Percentiles rank a stretch among this genome's conserved stretches.
These are phyloP conservation scores for Filosporella fistucella DNA, from an alignment of 495 filamentous ascomycete species.

Conservation along the genomic window DNA sequence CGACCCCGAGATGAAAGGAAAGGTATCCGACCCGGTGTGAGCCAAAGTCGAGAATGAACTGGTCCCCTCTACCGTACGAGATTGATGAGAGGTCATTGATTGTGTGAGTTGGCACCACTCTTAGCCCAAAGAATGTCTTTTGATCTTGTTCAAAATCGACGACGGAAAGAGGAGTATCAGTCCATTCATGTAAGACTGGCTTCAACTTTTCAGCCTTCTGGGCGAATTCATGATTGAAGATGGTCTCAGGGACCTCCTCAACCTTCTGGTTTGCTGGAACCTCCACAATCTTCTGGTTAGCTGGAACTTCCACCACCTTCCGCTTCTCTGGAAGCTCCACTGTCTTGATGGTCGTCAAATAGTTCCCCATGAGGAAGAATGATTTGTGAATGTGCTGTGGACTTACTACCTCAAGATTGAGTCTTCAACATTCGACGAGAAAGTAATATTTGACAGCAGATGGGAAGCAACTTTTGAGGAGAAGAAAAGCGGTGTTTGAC, in stretches of 20 bases:
- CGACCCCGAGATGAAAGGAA: conserved; percentile 25
- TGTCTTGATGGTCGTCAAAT: too few relatives aligned
- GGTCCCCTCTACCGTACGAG: conserved; percentile 22
- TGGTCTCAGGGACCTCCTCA: background rate
- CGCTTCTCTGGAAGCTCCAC: too few relatives aligned
- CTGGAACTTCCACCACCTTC: too few relatives aligned
- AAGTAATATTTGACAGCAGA: too few relatives aligned
- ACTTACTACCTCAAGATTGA: too few relatives aligned
- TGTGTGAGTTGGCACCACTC: conserved; percentile 7
- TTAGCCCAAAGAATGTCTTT: conserved; percentile 18
- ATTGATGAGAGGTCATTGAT: conserved; percentile 14
- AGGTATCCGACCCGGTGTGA: conserved; percentile 25
- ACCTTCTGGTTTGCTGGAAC: conserved; percentile 16
- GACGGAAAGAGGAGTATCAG: conserved; percentile 18
- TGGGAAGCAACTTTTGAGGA: too few relatives aligned
- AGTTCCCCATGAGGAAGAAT: too few relatives aligned
- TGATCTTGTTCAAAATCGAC: conserved; percentile 19
- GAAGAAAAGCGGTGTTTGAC: too few relatives aligned
- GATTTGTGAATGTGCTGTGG: too few relatives aligned
- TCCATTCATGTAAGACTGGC: conserved; percentile 19
- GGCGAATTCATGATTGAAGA: conserved; percentile 10
- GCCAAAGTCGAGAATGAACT: conserved; percentile 28
- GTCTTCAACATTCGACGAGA: too few relatives aligned
- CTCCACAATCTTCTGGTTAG: background rate
- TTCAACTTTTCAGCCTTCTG: conserved; percentile 5